Evolutionary conservation across 2,329 filamentous ascomycete genomes (phyloP), one percentile per base, ranked within the genome.

Genomic region (Colletotrichum sp.): DNA sequence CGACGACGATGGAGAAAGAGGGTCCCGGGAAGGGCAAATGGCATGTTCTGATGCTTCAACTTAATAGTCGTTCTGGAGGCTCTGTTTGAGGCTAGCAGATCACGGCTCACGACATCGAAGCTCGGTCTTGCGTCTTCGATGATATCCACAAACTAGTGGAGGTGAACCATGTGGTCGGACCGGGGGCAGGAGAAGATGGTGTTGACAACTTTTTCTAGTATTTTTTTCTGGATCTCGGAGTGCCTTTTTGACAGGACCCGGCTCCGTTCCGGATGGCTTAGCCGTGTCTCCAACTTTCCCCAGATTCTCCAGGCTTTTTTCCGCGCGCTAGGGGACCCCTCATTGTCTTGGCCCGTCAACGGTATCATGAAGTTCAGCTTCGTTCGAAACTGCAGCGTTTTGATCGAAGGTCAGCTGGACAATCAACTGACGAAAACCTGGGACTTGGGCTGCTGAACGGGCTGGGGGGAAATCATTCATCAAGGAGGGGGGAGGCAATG

Each of bases 111-210:
- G 71, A 73, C 71, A 73, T 73, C 71, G 61, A 57, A 55, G 55
- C 71, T 73, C 71, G 62, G 55, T 73, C 71, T 73, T 73, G 71
- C 71, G 71, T 73, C 71, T 73, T 73, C 67, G 62, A 73, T 18
- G 29, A 36, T 66, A 73, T 57, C 71, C 71, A 73, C 71, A 73
- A 71, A 73, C 68, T 73, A 73, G 71, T 73, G 71, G 71, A 73
- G 71, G 62, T 71, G 43, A 57, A 58, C 61, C 71, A 73, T 71
- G 68, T 71, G 71, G 71, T 36, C 55, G 62, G 71, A 70, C 62
- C 33, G 71, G 71, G 71, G 68, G 38, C 24, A 27, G 36, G 55
- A 71, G 43, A 62, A 73, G 71, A 63, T 71, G 71, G 71, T 73
- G 71, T 73, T 57, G 71, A 66, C 61, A 62, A 15, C 55, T 33